Base-by-base conservation (phyloP, 2,329 filamentous ascomycete species). In the Ophiostoma novo-ulmi region DNA sequence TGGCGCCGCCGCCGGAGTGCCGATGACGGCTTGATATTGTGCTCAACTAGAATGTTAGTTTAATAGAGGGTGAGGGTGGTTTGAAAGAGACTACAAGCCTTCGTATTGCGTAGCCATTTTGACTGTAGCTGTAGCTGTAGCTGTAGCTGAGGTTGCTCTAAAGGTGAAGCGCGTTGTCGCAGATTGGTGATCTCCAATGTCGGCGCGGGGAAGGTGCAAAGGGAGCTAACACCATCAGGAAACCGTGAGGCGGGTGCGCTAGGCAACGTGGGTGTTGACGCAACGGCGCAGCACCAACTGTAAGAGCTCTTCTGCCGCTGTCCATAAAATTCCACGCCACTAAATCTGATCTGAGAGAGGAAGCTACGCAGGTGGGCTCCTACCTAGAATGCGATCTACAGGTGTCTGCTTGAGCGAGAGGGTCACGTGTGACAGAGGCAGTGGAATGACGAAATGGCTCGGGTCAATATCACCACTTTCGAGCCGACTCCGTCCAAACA, bases 21-120 rank as follows among this genome's bases (percentile, higher is more conserved):
- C 67, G 82, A 74, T 39, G 80, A 65, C 71, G 82, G 78, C 75
- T 84, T 82, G 79, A 89, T 86, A 77, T 86, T 86, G 80, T 90
- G 88, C 78, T 90, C 88, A 77, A 90, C 88, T 90, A 74, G 31
- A 38, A 10, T 6, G 61, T 52, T 31, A 69, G 70, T 39, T 58
- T 26, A 6, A 5, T 58, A 22, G 52, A 6, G 2, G 11, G 22
- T 22, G 22, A 4, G 52, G 1, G 11, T 26, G 26, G n/a, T 58
- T 26, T 36, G 22, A 2, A 36, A 13, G 17, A 14, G 8, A 52
- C 44, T 55, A 26, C 35, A 38, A 26, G 84, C 85, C 80, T 82
- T 88, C 85, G 78, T 88, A 88, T 75, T 85, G 85, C 22, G 82
- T 86, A 68, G 85, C 80, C 85, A 87, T 87, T 74, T 68, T 79